Conservation (phyloP, 1,284 basidiomycete species). For the Ganoderma multipileum region DNA sequence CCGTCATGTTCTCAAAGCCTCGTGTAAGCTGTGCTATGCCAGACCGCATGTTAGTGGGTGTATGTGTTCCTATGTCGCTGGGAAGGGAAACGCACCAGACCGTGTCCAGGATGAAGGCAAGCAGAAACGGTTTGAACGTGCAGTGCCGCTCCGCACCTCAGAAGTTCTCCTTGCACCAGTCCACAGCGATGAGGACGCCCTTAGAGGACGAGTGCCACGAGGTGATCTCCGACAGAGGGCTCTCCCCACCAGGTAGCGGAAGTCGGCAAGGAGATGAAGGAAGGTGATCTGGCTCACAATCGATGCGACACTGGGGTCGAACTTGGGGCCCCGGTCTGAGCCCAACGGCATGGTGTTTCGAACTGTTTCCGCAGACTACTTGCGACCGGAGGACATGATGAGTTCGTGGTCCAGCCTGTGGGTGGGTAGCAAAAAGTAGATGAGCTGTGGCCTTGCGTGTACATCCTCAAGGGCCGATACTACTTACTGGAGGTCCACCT, state of each 20-base stretch:
- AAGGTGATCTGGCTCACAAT: slow-evolving; percentile 70
- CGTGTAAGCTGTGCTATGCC: slow-evolving; percentile 58
- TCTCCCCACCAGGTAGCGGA: slow-evolving; percentile 88
- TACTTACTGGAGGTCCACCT: no score
- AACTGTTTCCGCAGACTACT: no score
- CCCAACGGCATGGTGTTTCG: no score
- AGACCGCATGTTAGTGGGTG: background rate
- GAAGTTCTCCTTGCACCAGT: slow-evolving; percentile 76
- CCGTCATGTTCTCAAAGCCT: slow-evolving; percentile 56
- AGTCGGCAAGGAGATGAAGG: slow-evolving; percentile 68
- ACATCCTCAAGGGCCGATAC: no score
- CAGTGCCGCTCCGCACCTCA: slow-evolving; percentile 78
- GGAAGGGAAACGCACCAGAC: slow-evolving; percentile 62
- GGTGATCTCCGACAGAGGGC: slow-evolving; percentile 64
- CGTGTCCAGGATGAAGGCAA: slow-evolving; percentile 84
- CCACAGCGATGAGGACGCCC: slow-evolving; percentile 73
- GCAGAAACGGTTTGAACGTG: slow-evolving; percentile 67
- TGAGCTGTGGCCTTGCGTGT: no score
- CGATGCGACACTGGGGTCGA: slow-evolving; percentile 64
- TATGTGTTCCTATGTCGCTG: background rate
- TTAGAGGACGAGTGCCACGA: slow-evolving; percentile 81
- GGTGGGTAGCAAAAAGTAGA: no score
- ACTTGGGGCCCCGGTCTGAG: slow-evolving; percentile 54
- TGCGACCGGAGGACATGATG: no score
- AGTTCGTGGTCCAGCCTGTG: no score